Evolutionary conservation across 441 rosid genomes (phyloP), one percentile per base, ranked within the genome.

Genomic region (Euphorbia schlechtendalii): DNA sequence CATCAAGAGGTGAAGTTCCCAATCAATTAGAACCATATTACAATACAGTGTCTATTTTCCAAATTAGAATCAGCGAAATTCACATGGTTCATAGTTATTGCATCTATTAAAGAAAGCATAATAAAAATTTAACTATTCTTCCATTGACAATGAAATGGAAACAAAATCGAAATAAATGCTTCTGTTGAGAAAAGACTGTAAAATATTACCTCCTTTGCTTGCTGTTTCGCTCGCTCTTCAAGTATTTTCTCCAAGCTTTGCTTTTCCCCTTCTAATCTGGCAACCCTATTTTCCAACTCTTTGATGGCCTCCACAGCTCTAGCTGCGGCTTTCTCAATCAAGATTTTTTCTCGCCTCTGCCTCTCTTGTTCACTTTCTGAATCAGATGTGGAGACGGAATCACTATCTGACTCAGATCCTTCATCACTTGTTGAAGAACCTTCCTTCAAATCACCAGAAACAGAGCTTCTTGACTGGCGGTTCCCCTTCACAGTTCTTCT

Each of bases 221-320:
- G 97, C 70, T 93, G 97, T 79, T 82, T 93, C 64, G 96, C 96
- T 75, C 84, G 87, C 73, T 88, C 96, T 69, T 88, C 97, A n/a
- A 88, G 84, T 80, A 88, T 87, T 76, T 90, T 93, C 88, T 90
- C 99, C 75, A 93, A 77, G 78, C 95, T 88, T 77, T 84, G 86
- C 78, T 88, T 93, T 80, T 93, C 97, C 17, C 99, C 99, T 77
- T 93, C 97, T 66, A 90, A 80, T 78, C 85, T 86, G 36, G 99
- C 99, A 69, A 90, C 88, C 82, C 76, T 67, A 75, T 93, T 87
- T 79, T 93, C 99, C 60, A 82, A 84, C 74, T 90, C 97, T 81
- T 83, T 88, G 73, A 90, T 86, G 51, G 81, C 86, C 66, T 77
- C 88, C 51, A 74, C 79, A 68, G 95, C 92, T 82, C 84, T 90